Base-by-base conservation (phyloP, 2,329 filamentous ascomycete species). In the Claviceps sp. region DNA sequence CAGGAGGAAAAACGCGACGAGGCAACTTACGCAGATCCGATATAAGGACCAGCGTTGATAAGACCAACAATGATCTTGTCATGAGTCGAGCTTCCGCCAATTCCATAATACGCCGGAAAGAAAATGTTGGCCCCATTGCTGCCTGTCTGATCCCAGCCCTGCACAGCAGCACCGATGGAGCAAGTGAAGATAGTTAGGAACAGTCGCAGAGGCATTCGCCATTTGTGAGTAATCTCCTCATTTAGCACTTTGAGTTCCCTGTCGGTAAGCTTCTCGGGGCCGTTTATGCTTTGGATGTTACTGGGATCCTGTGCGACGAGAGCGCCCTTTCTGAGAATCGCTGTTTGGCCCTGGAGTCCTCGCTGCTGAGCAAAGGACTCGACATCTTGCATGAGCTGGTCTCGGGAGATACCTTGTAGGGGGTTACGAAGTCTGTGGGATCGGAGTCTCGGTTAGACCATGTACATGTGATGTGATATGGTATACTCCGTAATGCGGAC, bases 81-180 rank as follows among this genome's bases (percentile, higher is more conserved):
- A 51, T 76, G 71, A 64, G 66, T 71, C 8, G 71, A 70, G n/a
- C 47, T 46, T 40, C 60, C 56, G 2, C 56, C 63, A 51, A 67
- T 60, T 11, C 60, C 59, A 68, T 71, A 56, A 59, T 68, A 47
- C 67, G 65, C 9, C 0, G 76, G 77, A 59, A 81, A 82, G 49
- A 73, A 76, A 56, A 82, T 63, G 59, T 78, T 82, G 51, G 79
- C 79, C 39, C 77, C 77, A 57, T 80, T 80, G 50, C 69, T 66
- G 29, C 77, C 79, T 4, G 78, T 82, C 63, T 82, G 76, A 57
- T 83, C 79, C 79, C 79, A 83, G n/a, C 80, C 79, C 51, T 74
- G 71, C 1, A 76, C 73, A 16, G 76, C 75, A 13, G 77, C 77
- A 40, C 73, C 75, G 47, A 80, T 67, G 26, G 76, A 76, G 59